Base-by-base conservation (phyloP, 768 basidiomycete species). In the Kondoa malvinella region DNA sequence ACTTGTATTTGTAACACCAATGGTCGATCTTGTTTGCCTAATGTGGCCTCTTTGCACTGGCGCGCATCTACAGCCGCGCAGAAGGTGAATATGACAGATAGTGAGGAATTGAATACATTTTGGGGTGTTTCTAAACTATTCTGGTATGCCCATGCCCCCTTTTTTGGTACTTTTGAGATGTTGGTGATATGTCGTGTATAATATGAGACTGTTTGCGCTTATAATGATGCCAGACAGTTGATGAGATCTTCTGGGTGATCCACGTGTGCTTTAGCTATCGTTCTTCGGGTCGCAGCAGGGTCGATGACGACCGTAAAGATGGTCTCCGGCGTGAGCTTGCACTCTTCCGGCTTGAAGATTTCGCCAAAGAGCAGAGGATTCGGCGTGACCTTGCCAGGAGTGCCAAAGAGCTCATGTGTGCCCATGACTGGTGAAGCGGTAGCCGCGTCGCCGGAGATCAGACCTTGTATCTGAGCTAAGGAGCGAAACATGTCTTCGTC, bases 401-500 rank as follows among this genome's bases (percentile, higher is more conserved):
- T 34, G 14, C 31, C 21, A 31, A 56, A 57, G 1, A n/a, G 3
- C 17, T 4, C 3, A 3, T 29, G 16, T 2, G 21, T 14, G n/a
- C 4, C 34, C 31, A 34, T 27, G 12, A 50, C 57, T 30, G 0
- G 2, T 4, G 29, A 1, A 12, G 17, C 29, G 0, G 26, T 14
- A 25, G 40, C 40, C 21, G 40, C 40, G 26, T 30, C 27, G 27
- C 33, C 64, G 14, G 56, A 26, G 12, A 65, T 58, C 12, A 15
- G 4, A 29, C 3, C 30, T 65, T 67, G 31, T 25, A 67, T 65
- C 21, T 61, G 60, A 21, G 29, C 40, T 0, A 94, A 81, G 0
- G 89, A 82, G 71, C 92, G 86, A 87, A 96, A 96, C 94, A 99
- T 99, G 80, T 99, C 94, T 79, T 99, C 94, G 80, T 96, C 91